Evolutionary conservation across 495 filamentous ascomycete genomes (phyloP), one percentile per base, ranked within the genome.

Genomic region (Acidiella bohemica): DNA sequence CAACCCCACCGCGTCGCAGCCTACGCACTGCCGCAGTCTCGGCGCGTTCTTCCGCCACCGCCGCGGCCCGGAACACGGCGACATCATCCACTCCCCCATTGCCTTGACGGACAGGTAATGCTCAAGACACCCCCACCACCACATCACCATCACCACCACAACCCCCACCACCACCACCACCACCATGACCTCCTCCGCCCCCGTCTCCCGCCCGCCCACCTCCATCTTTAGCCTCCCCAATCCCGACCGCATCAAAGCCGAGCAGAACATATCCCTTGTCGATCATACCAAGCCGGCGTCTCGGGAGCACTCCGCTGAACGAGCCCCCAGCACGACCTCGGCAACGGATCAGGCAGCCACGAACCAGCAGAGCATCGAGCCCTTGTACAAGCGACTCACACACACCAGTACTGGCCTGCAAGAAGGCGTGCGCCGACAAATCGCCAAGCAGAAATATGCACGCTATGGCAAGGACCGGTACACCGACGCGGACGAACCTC

Each of bases 191-290:
- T 40, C 41, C 21, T 44, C 47, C 30, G 7, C 18, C 28, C 29
- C 27, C 8, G 25, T 42, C 7, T 41, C 47, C 14, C 3, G 38
- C 5, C 32, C 21, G 11, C 8, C 5, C 9, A 13, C 21, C 6
- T 25, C 21, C 34, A 7, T 49, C 28, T 37, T 22, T 20, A n/a
- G 42, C 17, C 17, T 37, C 13, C 35, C 47, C 31, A 50, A 17
- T 26, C 19, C 31, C 26, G 36, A 36, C 17, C 30, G 14, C 6
- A 18, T 57, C 47, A 67, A 76, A 49, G 72, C 71, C 49, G 75
- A 78, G 40, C 73, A 75, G 54, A 67, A 72, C 54, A 80, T 80
- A 46, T 55, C 41, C 29, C 66, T 80, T 13, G 59, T 73, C 43
- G 70, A 78, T 54, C 62, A 63, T 39, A 62, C 58, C 32, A 59